Conservation (phyloP, 805 yeast genomes). For the Candida peoriensis region DNA sequence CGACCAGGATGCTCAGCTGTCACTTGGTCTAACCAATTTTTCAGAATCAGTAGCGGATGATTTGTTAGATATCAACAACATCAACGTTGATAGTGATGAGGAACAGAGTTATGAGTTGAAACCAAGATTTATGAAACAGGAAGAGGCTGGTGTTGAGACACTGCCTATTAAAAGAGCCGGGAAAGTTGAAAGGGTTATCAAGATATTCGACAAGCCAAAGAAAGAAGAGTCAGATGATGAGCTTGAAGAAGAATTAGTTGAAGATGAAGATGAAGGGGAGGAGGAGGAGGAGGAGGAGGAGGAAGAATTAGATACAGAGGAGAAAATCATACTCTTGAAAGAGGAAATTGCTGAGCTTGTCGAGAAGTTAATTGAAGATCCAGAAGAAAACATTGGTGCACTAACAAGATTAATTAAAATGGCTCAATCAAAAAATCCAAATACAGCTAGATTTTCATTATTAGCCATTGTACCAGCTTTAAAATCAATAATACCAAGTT, state of each 20-base stretch:
- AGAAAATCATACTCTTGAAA: slow-evolving; percentile 55
- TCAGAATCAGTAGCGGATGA: slow-evolving; percentile 12
- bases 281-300: slow-evolving; percentile 21
- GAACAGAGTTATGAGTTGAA: slow-evolving; percentile 74
- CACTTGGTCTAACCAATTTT: slow-evolving; percentile 20
- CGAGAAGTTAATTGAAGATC: slow-evolving; percentile 73
- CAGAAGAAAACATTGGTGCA: slow-evolving; percentile 73
- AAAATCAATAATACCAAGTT: slow-evolving; percentile 83
- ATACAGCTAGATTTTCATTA: slow-evolving; percentile 64
- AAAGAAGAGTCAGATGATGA: slow-evolving; percentile 24
- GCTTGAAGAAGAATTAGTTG: slow-evolving; percentile 22
- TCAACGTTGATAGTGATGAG: slow-evolving; percentile 53
- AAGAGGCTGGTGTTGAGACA: slow-evolving; percentile 51
- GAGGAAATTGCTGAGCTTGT: slow-evolving; percentile 84
- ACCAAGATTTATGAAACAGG: slow-evolving; percentile 54
- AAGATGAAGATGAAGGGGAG: slow-evolving; percentile 26
- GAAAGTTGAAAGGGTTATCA: slow-evolving; percentile 60
- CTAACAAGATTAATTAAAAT: slow-evolving; percentile 64
- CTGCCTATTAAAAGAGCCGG: slow-evolving; percentile 83
- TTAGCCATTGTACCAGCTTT: slow-evolving; percentile 80
- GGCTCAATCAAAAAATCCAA: slow-evolving; percentile 62
- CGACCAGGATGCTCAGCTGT: slow-evolving; percentile 19
- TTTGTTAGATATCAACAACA: slow-evolving; percentile 3
- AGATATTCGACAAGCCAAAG: slow-evolving; percentile 19
- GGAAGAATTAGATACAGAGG: slow-evolving; percentile 43